These are phyloP conservation scores for Lactifluus pinguis DNA, from an alignment of 768 basidiomycete species.

Conservation along the genomic window DNA sequence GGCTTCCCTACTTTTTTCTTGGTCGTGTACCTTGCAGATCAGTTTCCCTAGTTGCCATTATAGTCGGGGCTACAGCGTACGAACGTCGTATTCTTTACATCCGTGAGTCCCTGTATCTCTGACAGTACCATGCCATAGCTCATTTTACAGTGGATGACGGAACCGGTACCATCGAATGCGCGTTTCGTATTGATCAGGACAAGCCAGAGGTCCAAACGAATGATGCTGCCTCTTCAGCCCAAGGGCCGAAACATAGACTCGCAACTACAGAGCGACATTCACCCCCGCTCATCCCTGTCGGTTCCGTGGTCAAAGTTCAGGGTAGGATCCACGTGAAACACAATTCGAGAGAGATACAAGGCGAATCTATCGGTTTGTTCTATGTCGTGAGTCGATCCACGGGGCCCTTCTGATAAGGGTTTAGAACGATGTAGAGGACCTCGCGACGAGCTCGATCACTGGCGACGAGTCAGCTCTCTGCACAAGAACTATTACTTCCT, in stretches of 20 bases:
- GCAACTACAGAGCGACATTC: neutral
- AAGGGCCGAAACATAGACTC: neutral
- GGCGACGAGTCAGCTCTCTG: conserved; percentile 8
- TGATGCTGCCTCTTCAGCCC: neutral
- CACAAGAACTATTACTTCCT: conserved; percentile 11
- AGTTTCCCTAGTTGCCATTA: conserved; percentile 50
- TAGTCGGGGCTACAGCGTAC: conserved; percentile 53
- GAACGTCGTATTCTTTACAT: conserved; percentile 55
- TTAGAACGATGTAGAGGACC: conserved; percentile 12
- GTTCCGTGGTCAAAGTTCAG: conserved; percentile 9
- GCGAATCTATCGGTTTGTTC: conserved; percentile 14
- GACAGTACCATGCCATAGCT: neutral
- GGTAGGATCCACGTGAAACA: conserved; percentile 9
- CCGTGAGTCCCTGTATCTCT: conserved; percentile 29
- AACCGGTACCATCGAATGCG: conserved; percentile 62
- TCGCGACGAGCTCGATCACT: conserved; percentile 12
- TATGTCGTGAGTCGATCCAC: neutral
- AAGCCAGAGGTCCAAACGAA: neutral
- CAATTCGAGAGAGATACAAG: conserved; percentile 4
- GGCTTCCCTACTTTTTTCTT: conserved; percentile 59
- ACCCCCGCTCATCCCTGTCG: conserved; percentile 2
- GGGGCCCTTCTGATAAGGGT: neutral
- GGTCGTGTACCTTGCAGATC: conserved; percentile 62
- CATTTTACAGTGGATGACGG: conserved; percentile 61
- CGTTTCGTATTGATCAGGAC: conserved; percentile 26